A percentile compares a stretch with the other conserved stretches of the same genome.
These are phyloP conservation scores for Cercospora sesami DNA, from an alignment of 2,329 filamentous ascomycete genomes.

Conservation along the genomic window DNA sequence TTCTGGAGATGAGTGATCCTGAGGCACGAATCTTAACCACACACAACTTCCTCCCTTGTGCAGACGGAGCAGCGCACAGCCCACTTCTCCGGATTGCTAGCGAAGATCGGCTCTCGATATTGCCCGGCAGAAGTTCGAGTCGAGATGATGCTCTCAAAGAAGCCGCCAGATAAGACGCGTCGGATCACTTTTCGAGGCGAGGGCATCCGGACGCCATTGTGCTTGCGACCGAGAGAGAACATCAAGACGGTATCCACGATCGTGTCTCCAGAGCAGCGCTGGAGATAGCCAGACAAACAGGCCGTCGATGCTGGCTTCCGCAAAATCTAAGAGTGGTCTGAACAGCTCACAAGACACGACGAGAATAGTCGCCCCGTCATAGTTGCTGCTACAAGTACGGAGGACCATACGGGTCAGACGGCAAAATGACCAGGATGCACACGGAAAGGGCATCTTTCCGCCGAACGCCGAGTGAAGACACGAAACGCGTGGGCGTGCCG, in stretches of 20 bases:
- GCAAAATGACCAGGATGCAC: not conserved
- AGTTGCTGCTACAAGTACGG: not conserved
- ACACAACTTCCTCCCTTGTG: too few relatives aligned
- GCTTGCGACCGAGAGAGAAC: not conserved
- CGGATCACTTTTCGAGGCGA: not conserved
- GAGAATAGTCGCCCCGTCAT: not conserved
- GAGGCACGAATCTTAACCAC: not conserved
- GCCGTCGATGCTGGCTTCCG: not conserved
- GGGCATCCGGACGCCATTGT: not conserved
- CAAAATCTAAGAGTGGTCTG: not conserved
- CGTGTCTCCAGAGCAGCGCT: not conserved
- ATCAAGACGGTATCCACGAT: not conserved
- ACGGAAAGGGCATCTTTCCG: not conserved
- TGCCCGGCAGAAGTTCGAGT: not conserved
- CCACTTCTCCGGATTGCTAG: too few relatives aligned
- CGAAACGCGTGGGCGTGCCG: not conserved
- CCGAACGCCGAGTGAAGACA: not conserved
- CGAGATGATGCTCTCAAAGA: not conserved
- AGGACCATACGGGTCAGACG: not conserved
- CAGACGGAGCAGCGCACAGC: too few relatives aligned
- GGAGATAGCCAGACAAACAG: not conserved
- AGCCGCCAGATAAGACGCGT: not conserved
- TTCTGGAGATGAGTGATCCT: not conserved
- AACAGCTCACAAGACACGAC: not conserved
- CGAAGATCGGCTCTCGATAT: not conserved